Base-by-base conservation (phyloP, 495 filamentous ascomycete genomes). In the Penicillium herquei region DNA sequence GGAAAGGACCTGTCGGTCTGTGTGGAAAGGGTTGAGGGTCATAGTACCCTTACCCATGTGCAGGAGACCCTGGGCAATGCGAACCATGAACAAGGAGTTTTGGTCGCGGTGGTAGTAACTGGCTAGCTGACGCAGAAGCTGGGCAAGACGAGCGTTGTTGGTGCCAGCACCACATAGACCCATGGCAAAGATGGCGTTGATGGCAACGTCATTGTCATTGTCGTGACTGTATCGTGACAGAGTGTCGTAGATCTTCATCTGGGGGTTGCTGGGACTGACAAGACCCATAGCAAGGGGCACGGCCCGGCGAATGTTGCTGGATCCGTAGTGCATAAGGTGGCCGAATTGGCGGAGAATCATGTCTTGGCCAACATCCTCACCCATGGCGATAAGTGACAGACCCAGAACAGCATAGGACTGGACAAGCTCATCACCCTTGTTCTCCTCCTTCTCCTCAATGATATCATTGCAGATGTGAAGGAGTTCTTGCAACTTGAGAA, bases 201-300 rank as follows among this genome's bases (percentile, higher is more conserved):
- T 85, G 30, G 94, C 94, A 37, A 99, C 94, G 62, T 99, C 94
- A 67, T 94, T 96, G 78, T 99, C 94, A 62, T 95, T 99, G 76
- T 99, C 94, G 81, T 99, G 94, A 58, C 87, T 93, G 76, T 99
- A 99, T 57, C 94, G 81, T n/a, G 95, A 98, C 17, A 99, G 75
- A 0, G 94, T 98, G 68, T 99, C 94, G 74, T 99, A 99, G 34
- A 99, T 88, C 78, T 98, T 99, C 93, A 99, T 99, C 69, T 98
- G 95, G 7, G 94, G 94, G 75, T 98, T 99, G 77, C 91, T 95
- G 26, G 94, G 92, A 74, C 89, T 94, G 64, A 99, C 84, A 49
- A 99, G 80, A 63, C 90, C 94, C 92, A 99, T 95, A 16, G 94
- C 94, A n/a, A 99, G 79, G 17, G 94, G 94, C 17, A 99, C 95